phyloP scores from a whole-genome alignment of 257 asterid genomes.

The Prunella vulgaris region DNA sequence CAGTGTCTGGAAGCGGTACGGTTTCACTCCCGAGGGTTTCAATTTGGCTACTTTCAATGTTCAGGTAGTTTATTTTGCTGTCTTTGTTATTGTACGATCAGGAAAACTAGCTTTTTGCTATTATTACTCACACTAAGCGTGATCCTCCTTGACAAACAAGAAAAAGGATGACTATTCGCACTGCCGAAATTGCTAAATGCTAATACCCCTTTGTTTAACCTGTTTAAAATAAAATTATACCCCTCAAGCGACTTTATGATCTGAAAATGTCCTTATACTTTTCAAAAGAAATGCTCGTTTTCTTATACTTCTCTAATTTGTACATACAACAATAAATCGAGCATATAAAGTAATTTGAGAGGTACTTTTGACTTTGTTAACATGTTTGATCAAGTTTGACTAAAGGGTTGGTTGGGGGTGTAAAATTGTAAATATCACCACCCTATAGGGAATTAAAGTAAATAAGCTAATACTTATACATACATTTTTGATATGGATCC shows the following conservation, averaged over 20 bases:
- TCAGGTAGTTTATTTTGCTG: constrained; percentile 51
- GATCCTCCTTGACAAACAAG: background rate
- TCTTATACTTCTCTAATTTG: background rate
- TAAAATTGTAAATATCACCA: no score
- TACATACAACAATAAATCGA: background rate
- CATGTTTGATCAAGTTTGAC: background rate
- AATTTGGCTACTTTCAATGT: constrained; percentile 83
- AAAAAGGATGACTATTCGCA: background rate
- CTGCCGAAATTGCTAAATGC: background rate
- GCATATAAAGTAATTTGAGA: background rate
- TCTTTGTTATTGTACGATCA: constrained; percentile 4
- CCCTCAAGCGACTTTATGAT: background rate
- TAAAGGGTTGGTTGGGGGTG: no score
- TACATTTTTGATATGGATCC: no score
- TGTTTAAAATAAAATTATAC: background rate
- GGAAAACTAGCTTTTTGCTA: background rate
- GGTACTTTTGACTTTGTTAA: background rate
- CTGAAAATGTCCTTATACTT: background rate
- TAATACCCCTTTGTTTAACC: background rate
- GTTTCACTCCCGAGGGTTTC: constrained; percentile 99
- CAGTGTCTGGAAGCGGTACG: constrained; percentile 92
- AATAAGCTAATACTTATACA: background rate
- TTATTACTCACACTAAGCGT: background rate
- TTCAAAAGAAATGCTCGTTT: background rate
- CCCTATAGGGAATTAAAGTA: background rate